Base-by-base conservation (phyloP, 176 grass and related monocot species). In the Oryza longistaminata region DNA sequence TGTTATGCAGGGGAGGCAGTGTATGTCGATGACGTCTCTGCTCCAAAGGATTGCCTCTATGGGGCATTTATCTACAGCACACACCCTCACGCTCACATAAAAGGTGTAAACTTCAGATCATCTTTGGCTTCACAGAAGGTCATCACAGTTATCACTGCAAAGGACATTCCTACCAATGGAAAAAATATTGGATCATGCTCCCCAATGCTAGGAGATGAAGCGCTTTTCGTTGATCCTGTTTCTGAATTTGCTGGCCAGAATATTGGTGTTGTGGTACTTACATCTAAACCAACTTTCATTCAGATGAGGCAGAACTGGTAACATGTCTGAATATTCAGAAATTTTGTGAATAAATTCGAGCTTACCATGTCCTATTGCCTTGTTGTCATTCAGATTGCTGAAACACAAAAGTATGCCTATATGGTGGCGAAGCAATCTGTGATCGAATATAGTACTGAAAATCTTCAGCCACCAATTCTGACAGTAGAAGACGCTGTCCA, bases 41-140 rank as follows among this genome's bases (percentile, higher is more conserved):
- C 92, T 82, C 88, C 90, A 17, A 92, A 88, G 71, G 90, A 97
- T 62, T 97, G 94, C 69, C 92, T 97, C 35, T 94, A 92, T 83
- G 94, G 92, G 62, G 92, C 94, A 50, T 97, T 97, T 87, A 90
- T 97, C 70, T 94, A 92, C 69, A 94, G 94, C 86, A 94, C 86
- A 70, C 85, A 87, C 31, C 92, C 94, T 42, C 80, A 85, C 69
- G 94, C 94, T 81, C 67, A 73, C 33, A 48, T 97, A 55, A 90
- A 93, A 29, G 74, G 83, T 44, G 68, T 94, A 64, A 88, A 49
- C n/a, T 87, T 90, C 74, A 83, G 66, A 33, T 33, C 90, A 81
- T 85, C 94, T 81, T 70, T 92, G 37, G 92, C 92, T 73, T 86
- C 89, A 11, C 68, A 94, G 65, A 94, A 97, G 52, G 33, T 92